Evolutionary conservation across 2,329 filamentous ascomycete genomes (phyloP), one percentile per base, ranked within the genome.

Genomic region (Pseudonectria buxi): DNA sequence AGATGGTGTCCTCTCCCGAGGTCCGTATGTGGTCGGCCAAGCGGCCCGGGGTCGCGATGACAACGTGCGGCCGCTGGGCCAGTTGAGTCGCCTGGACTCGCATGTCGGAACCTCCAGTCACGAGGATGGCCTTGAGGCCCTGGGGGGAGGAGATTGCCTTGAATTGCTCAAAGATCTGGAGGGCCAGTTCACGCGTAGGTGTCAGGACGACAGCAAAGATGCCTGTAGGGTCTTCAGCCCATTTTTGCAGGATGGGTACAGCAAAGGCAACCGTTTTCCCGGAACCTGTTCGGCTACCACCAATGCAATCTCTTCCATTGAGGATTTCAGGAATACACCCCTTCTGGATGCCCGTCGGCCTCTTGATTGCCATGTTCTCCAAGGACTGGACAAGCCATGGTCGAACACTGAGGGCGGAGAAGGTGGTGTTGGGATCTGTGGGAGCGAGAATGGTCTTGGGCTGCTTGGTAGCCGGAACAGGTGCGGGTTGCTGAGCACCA

Each of bases 261-360:
- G 90, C 86, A 61, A 98, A 98, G 2, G 92, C 89, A 28, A 96
- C 81, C 4, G 92, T 98, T 68, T 98, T 98, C 64, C 92, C 92
- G 10, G 90, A 95, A 69, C 92, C 92, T 0, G 92, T 98, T 44
- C 88, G 76, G 55, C 86, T 94, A 26, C 89, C 89, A 55, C 92
- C 92, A 50, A 98, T 95, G 57, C 88, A 95, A 63, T 98, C 89
- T 50, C 85, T 76, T 6, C 92, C 92, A 50, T 86, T 82, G 24
- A 98, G 61, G 40, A 96, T 95, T 57, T 92, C 84, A 2, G 90
- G 89, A 53, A 98, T 96, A 57, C 86, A 94, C 34, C 80, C 82
- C 53, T 84, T 86, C 53, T 98, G 92, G 68, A 98, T 96, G 12
- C 83, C 83, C 0, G 92, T 98, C 0, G 92, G 92, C 38, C 82